These are phyloP conservation scores for Rhodosporidiobolus odoratus DNA, from an alignment of 768 basidiomycete species.

Conservation along the genomic window DNA sequence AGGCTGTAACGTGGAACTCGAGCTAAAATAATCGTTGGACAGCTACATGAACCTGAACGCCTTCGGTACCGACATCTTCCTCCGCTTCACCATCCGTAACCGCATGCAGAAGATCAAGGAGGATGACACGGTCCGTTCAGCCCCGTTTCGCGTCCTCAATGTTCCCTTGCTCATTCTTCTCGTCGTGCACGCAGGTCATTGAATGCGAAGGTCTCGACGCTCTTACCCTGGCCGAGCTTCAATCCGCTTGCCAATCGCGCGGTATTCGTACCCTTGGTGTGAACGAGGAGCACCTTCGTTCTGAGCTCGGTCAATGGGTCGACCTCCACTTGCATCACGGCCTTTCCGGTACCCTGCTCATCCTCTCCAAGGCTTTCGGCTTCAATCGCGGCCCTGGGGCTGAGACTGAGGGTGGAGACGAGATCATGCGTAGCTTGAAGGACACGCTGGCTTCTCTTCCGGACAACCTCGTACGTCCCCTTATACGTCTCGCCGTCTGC, in stretches of 20 bases:
- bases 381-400: conserved; percentile 71
- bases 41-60: conserved; percentile 94
- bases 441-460: conserved; percentile 85
- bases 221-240: conserved; percentile 83
- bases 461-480: conserved; percentile 73
- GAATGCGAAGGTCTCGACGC: conserved; percentile 81
- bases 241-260: conserved; percentile 85
- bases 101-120: conserved; percentile 74
- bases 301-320: conserved; percentile 90
- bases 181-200: conserved; percentile 65
- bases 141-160: not conserved
- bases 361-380: conserved; percentile 90
- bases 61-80: conserved; percentile 97
- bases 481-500: not conserved
- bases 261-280: conserved; percentile 84
- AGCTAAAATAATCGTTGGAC: not conserved
- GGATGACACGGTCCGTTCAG: conserved; percentile 64
- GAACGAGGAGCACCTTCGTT: conserved; percentile 71
- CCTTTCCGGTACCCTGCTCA: conserved; percentile 86
- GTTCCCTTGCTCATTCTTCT: not conserved
- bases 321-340: conserved; percentile 76
- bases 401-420: conserved; percentile 65
- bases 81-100: conserved; percentile 81
- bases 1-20: fast-evolving
- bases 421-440: conserved; percentile 75